Evolutionary conservation across 805 yeast genomes (phyloP).

Genomic region (Pachysolen tannophilus): DNA sequence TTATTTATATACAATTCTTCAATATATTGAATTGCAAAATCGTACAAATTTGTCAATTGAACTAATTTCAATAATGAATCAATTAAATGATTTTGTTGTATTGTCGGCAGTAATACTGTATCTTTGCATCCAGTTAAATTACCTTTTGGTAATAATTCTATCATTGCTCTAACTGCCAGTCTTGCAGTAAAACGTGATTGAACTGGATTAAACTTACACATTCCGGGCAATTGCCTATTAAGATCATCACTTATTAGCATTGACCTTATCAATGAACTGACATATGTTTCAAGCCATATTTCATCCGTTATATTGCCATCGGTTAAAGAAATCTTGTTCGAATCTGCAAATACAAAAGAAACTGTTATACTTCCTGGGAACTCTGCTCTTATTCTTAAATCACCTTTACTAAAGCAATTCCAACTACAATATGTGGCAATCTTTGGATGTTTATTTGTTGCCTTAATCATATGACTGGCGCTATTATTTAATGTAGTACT

Average conservation of each 20-base stretch:
- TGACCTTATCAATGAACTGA: conserved; percentile 48
- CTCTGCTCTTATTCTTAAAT: conserved; percentile 57
- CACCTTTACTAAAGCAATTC: conserved; percentile 68
- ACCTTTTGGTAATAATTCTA: conserved; percentile 40
- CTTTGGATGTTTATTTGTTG: conserved; percentile 21
- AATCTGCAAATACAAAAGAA: conserved; percentile 42
- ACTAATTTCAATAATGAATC: conserved; percentile 38
- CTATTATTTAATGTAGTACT: neutral
- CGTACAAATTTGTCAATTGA: conserved; percentile 28
- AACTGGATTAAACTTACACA: conserved; percentile 40
- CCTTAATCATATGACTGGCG: conserved; percentile 4
- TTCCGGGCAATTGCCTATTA: conserved; percentile 50
- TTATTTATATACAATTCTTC: conserved; percentile 12
- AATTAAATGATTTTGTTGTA: conserved; percentile 42
- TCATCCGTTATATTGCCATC: conserved; percentile 30
- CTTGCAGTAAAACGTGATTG: conserved; percentile 27
- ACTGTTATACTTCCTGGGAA: conserved; percentile 36
- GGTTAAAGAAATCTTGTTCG: conserved; percentile 50
- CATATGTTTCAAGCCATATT: conserved; percentile 57
- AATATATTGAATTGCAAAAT: conserved; percentile 32
- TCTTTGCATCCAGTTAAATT: conserved; percentile 34
- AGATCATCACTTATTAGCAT: conserved; percentile 44
- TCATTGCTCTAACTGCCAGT: conserved; percentile 28
- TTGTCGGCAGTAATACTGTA: conserved; percentile 23
- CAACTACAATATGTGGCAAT: conserved; percentile 57